These are phyloP conservation scores for Eucalyptus polybractea DNA, from an alignment of 345 rosid genomes.

Conservation along the genomic window DNA sequence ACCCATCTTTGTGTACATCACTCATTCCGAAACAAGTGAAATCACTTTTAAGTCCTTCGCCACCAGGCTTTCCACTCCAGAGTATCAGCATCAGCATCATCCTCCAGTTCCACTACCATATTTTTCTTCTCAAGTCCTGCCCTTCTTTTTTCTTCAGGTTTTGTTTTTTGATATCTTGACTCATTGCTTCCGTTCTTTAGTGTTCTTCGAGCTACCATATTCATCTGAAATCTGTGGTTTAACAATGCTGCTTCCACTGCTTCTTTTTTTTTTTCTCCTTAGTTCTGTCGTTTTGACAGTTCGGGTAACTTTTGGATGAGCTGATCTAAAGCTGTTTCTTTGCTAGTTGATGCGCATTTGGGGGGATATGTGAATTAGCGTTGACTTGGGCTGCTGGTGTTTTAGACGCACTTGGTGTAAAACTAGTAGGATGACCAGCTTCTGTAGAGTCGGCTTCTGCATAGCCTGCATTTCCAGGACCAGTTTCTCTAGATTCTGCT, in stretches of 20 bases:
- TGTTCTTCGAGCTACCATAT: not conserved
- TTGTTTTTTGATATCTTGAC: rapidly evolving
- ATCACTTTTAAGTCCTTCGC: not conserved
- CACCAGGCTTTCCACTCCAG: not conserved
- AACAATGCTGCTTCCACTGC: not conserved
- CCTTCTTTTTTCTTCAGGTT: not conserved
- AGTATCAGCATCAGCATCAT: not conserved
- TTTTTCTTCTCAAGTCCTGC: not conserved
- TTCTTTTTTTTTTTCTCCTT: rapidly evolving
- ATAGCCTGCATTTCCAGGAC: not conserved
- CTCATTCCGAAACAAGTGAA: not conserved
- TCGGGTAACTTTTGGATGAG: not conserved
- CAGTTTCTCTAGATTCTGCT: not conserved
- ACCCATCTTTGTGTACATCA: not conserved
- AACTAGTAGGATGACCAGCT: rapidly evolving
- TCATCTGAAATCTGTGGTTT: not conserved
- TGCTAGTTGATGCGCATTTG: not conserved
- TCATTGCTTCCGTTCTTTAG: not conserved
- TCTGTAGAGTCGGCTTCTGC: not conserved
- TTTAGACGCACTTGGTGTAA: not conserved
- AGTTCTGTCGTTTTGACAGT: not conserved
- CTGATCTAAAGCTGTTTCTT: constrained; percentile 7
- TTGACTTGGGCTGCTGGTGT: not conserved
- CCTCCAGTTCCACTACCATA: not conserved
- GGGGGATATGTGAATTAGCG: not conserved